Evolutionary conservation across 108 stramenopile species (phyloP).

Genomic region (Tribonema minus): DNA sequence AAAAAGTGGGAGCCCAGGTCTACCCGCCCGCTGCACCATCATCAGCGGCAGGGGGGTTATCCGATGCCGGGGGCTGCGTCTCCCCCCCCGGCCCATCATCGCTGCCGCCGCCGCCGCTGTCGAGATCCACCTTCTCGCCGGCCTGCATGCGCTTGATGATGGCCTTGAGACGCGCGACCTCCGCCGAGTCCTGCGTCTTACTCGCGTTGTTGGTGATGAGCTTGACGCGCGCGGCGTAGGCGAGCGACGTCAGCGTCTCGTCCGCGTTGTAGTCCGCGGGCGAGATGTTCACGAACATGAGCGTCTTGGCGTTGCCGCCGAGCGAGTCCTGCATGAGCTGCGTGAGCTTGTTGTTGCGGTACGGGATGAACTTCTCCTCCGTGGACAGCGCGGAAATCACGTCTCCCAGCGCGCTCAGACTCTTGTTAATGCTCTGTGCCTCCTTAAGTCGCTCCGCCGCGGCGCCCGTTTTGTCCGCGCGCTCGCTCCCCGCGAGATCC

Average conservation of each 20-base stretch:
- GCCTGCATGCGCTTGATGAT: slow-evolving; percentile 50
- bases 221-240: slow-evolving; percentile 62
- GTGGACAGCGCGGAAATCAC: slow-evolving; percentile 58
- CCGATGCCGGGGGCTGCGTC: no score
- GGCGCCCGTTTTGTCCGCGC: slow-evolving; percentile 60
- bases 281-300: slow-evolving; percentile 66
- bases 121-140: slow-evolving; percentile 35
- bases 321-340: slow-evolving; percentile 64
- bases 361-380: slow-evolving; percentile 54
- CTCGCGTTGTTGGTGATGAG: slow-evolving; percentile 59
- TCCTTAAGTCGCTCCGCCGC: slow-evolving; percentile 60
- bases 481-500: slow-evolving; percentile 62
- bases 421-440: slow-evolving; percentile 65
- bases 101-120: slow-evolving; percentile 2
- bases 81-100: no score
- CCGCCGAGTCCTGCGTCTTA: slow-evolving; percentile 43
- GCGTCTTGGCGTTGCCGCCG: slow-evolving; percentile 60
- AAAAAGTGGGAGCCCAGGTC: no score
- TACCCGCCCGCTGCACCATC: no score
- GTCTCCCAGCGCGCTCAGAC: slow-evolving; percentile 59
- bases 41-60: no score
- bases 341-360: slow-evolving; percentile 62
- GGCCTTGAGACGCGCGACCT: slow-evolving; percentile 50
- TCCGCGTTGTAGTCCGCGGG: slow-evolving; percentile 57
- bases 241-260: slow-evolving; percentile 58